Base-by-base conservation (phyloP, 2,329 filamentous ascomycete species). In the Pseudogymnoascus sp. region DNA sequence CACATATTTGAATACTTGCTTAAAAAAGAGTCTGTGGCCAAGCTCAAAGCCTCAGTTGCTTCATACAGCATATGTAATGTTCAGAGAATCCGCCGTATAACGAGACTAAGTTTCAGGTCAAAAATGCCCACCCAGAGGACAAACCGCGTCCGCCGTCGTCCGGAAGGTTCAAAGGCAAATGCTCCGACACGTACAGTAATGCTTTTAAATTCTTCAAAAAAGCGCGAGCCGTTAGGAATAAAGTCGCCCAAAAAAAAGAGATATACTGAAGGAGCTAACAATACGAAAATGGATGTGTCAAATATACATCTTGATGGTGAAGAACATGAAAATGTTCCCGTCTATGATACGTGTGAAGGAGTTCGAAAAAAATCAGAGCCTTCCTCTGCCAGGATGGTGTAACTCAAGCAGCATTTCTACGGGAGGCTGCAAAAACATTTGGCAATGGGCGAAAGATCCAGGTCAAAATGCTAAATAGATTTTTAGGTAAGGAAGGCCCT, bases 281-380 rank as follows among this genome's bases (percentile, higher is more conserved):
- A 49, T 18, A 61, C 23, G 23, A 71, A 76, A 23, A 68, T 67
- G 25, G 77, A 81, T 66, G 72, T 82, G 18, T 71, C 73, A 37
- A 71, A 66, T 16, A 69, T 84, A 40, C 60, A 68, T 7, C 73
- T 85, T 1, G 70, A 73, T 0, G 77, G 79, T n/a, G 82, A 85
- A 69, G 76, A 76, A 0, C 68, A 71, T 0, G 75, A 77, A 56
- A 66, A 62, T 0, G 80, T 84, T 5, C 71, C 73, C 1, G 73
- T 86, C 37, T 85, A 75, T 69, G 82, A 85, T 64, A 82, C 79
- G 9, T 85, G 82, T 72, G 79, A 85, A 66, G 80, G 81, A 56
- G 71, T 85, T 18, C 79, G 83, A 53, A 77, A 75, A 84, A 85
- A 74, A 83, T 85, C 67, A 75, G 75, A 37, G 76, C 77, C 1